Percentiles rank a stretch among this genome's conserved stretches.
These are phyloP conservation scores for Amanita fuliginea DNA, from an alignment of 768 basidiomycete genomes.

Conservation along the genomic window DNA sequence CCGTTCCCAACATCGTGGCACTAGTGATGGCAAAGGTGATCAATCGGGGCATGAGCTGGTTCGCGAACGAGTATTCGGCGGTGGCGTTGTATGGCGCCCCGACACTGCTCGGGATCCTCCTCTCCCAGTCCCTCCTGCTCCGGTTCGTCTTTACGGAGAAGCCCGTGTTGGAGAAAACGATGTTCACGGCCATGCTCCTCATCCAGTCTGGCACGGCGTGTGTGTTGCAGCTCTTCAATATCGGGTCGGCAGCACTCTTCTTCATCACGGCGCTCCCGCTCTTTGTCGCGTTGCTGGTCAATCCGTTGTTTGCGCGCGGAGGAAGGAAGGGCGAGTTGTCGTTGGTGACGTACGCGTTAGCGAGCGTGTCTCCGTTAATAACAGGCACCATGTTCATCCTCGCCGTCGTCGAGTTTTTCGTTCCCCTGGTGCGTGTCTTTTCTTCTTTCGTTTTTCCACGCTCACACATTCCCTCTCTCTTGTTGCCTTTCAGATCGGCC, in stretches of 20 bases:
- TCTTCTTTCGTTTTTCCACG: too few species aligned
- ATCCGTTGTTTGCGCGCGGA: slow-evolving; percentile 22
- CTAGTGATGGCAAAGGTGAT: slow-evolving; percentile 51
- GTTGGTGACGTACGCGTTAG: slow-evolving; percentile 54
- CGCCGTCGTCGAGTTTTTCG: slow-evolving; percentile 75
- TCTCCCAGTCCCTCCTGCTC: slow-evolving; percentile 45
- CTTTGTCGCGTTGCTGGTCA: slow-evolving; percentile 42
- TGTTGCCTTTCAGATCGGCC: slow-evolving; percentile 83
- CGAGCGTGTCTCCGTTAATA: slow-evolving; percentile 41
- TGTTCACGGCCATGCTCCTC: slow-evolving; percentile 52
- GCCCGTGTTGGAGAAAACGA: slow-evolving; percentile 43
- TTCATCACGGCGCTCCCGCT: slow-evolving; percentile 53
- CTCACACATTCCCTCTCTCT: too few species aligned
- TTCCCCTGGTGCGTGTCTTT: slow-evolving; percentile 66
- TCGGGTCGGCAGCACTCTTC: slow-evolving; percentile 73
- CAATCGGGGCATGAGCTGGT: slow-evolving; percentile 79
- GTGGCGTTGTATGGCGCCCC: slow-evolving; percentile 68
- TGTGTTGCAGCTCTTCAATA: slow-evolving; percentile 45
- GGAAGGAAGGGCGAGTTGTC: slow-evolving; percentile 31
- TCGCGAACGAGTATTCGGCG: slow-evolving; percentile 53
- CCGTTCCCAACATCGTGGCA: slow-evolving; percentile 64
- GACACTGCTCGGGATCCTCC: slow-evolving; percentile 51
- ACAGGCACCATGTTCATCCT: slow-evolving; percentile 46
- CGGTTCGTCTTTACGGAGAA: slow-evolving; percentile 11
- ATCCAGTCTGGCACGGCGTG: slow-evolving; percentile 46